phyloP scores from a whole-genome alignment of 2,329 filamentous ascomycete genomes.

The Trichoderma arundinaceum region DNA sequence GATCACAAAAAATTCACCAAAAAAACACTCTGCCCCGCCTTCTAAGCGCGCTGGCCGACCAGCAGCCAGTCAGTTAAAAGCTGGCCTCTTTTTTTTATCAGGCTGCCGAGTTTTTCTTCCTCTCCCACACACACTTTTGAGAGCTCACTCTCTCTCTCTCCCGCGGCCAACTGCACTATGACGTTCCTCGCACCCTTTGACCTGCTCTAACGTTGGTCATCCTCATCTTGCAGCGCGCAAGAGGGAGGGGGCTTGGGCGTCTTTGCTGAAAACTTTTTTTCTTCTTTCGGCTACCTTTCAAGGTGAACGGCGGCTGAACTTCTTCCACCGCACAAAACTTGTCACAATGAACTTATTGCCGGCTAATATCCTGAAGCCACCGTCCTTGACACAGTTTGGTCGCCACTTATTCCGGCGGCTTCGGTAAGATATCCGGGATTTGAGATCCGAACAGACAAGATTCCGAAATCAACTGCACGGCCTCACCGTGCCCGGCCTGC shows the following conservation, averaged over 20 bases:
- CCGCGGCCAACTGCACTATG: slow-evolving; percentile 22
- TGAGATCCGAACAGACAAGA: background rate
- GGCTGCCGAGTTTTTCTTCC: slow-evolving; percentile 12
- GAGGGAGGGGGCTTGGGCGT: background rate
- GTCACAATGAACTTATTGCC: background rate
- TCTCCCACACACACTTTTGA: slow-evolving; percentile 9
- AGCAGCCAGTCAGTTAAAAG: slow-evolving; percentile 21
- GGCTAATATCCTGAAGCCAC: background rate
- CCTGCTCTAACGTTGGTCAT: slow-evolving; percentile 16
- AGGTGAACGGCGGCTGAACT: background rate
- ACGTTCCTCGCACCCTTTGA: slow-evolving; percentile 10
- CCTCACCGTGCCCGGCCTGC: background rate
- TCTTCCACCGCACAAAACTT: background rate
- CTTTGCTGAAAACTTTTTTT: background rate
- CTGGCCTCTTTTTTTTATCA: slow-evolving; percentile 3
- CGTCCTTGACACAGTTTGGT: slow-evolving; percentile 2
- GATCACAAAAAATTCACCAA: slow-evolving; percentile 20
- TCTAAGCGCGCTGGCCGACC: slow-evolving; percentile 25
- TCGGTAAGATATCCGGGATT: slow-evolving; percentile 9
- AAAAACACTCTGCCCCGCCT: slow-evolving; percentile 13
- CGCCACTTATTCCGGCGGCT: slow-evolving; percentile 20
- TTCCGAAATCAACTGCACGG: background rate
- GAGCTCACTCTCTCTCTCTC: background rate
- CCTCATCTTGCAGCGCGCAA: slow-evolving; percentile 16
- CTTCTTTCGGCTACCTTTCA: background rate